Evolutionary conservation across 768 basidiomycete species (phyloP).

Genomic region (Lentinula sp.): DNA sequence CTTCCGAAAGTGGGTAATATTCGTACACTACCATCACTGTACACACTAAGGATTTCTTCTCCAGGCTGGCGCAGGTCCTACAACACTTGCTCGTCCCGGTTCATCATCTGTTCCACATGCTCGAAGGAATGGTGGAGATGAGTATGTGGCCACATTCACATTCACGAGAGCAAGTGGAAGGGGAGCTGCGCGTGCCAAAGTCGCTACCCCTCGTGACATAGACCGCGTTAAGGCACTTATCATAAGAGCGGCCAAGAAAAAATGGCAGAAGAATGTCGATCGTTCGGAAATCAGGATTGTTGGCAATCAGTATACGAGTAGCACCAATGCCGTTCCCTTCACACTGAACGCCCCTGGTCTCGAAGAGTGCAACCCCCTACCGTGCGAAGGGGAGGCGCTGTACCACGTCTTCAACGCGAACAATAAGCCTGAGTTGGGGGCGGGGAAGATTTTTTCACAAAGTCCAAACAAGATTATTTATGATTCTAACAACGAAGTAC

Average conservation of each 20-base stretch:
- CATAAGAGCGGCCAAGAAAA: background rate
- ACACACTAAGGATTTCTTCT: too few species aligned
- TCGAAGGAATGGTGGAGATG: too few species aligned
- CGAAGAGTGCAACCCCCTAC: background rate
- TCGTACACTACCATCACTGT: too few species aligned
- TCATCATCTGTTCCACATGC: too few species aligned
- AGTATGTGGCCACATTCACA: background rate
- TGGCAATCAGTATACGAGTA: background rate
- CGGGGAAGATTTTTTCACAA: background rate
- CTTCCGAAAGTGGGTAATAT: background rate
- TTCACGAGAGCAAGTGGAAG: too few species aligned
- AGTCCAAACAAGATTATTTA: background rate
- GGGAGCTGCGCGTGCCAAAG: background rate
- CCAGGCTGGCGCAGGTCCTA: too few species aligned
- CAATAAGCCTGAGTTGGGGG: background rate
- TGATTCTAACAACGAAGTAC: background rate
- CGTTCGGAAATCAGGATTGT: background rate
- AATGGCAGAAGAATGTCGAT: background rate
- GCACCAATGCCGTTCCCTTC: background rate
- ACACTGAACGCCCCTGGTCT: background rate
- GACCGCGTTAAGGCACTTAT: background rate
- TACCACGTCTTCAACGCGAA: background rate
- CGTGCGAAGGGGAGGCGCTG: background rate
- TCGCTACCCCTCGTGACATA: background rate
- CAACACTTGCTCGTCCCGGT: too few species aligned